phyloP scores from a whole-genome alignment of 2,329 filamentous ascomycete species.

The Phaeosphaeria sp. region DNA sequence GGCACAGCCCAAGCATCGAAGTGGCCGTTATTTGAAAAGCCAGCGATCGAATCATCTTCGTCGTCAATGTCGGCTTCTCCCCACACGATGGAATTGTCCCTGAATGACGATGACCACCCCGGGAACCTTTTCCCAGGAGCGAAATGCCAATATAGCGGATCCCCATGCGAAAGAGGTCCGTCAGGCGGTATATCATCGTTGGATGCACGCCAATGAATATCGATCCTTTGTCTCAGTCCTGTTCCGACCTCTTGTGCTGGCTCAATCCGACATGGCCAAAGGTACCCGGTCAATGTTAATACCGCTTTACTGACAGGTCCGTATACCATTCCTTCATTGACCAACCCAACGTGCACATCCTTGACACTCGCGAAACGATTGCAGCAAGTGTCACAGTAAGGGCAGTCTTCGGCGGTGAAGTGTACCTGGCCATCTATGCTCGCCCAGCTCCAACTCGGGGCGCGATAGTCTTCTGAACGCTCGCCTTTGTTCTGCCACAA shows the following conservation, averaged over 20 bases:
- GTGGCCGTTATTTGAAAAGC: neutral
- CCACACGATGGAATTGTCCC: neutral
- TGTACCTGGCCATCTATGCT: slow-evolving; percentile 3
- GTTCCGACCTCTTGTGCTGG: neutral
- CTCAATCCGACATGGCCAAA: neutral
- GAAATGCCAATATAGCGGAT: neutral
- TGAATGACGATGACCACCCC: neutral
- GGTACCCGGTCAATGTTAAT: neutral
- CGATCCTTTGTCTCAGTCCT: slow-evolving; percentile 1
- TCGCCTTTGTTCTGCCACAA: slow-evolving; percentile 7
- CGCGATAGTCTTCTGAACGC: neutral
- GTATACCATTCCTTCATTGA: neutral
- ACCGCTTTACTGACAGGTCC: neutral
- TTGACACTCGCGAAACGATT: neutral
- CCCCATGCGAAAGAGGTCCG: neutral
- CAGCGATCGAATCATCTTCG: neutral
- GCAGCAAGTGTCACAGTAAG: slow-evolving; percentile 2
- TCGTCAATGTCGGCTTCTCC: slow-evolving; percentile 2
- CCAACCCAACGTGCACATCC: neutral
- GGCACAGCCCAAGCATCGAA: slow-evolving; percentile 1
- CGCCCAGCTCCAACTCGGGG: slow-evolving; percentile 7
- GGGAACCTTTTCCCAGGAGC: neutral
- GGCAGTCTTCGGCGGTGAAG: neutral
- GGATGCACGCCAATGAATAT: neutral
- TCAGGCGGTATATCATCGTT: neutral